Evolutionary conservation across 768 basidiomycete genomes (phyloP).

Genomic region (Panaeolus cyanescens): DNA sequence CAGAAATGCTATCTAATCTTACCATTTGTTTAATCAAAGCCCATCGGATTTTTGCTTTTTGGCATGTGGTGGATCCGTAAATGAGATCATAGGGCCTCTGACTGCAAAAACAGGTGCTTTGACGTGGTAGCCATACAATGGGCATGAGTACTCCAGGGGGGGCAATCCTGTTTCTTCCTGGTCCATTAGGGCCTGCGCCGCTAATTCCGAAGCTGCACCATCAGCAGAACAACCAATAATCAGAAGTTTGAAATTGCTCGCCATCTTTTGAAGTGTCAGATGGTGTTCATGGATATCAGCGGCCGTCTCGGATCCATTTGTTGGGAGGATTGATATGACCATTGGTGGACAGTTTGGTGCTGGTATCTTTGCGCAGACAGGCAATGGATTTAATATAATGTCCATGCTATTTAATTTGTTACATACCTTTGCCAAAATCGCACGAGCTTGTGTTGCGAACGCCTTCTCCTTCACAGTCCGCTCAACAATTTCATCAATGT

Average conservation of each 20-base stretch:
- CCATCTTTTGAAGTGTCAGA: conserved; percentile 20
- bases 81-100: conserved; percentile 17
- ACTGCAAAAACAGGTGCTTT: conserved; percentile 16
- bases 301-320: conserved; percentile 23
- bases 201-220: conserved; percentile 23
- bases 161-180: conserved; percentile 5
- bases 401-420: not conserved
- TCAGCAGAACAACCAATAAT: conserved; percentile 21
- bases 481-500: conserved; percentile 24
- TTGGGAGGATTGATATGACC: conserved; percentile 24
- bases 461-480: conserved; percentile 18
- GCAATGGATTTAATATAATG: not conserved
- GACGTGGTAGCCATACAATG: conserved; percentile 21
- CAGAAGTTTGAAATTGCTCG: conserved; percentile 11
- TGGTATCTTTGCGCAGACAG: conserved; percentile 16
- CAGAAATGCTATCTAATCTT: too few species aligned
- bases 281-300: conserved; percentile 20
- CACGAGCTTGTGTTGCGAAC: conserved; percentile 23
- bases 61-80: conserved; percentile 17
- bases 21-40: too few species aligned
- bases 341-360: conserved; percentile 20
- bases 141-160: conserved; percentile 17
- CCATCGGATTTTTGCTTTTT: too few species aligned
- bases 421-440: conserved; percentile 26
- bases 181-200: conserved; percentile 25